Percentiles rank a stretch among this genome's conserved stretches.
Conservation (phyloP, 2,329 filamentous ascomycete genomes). For the Aspergillus caelatus region DNA sequence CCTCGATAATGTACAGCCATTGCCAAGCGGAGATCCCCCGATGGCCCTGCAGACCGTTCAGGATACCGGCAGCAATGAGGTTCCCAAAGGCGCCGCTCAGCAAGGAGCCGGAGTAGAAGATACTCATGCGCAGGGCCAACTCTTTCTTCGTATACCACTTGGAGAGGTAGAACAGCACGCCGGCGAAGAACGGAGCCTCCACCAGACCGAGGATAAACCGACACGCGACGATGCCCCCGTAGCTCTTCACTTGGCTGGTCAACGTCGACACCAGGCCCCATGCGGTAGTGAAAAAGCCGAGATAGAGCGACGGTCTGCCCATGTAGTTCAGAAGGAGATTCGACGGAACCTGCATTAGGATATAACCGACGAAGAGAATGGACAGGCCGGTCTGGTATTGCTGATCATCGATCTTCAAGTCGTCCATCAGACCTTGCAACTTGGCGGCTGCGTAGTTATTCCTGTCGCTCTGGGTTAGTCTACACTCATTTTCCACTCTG, state of each 20-base stretch:
- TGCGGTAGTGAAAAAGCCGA: conserved; percentile 48
- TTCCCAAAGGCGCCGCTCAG: conserved; percentile 57
- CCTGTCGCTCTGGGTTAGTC: conserved; percentile 11
- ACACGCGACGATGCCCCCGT: conserved; percentile 47
- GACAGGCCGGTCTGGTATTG: conserved; percentile 48
- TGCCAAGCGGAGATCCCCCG: conserved; percentile 43
- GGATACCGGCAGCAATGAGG: conserved; percentile 57
- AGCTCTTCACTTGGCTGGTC: conserved; percentile 48
- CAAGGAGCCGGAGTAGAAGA: conserved; percentile 56
- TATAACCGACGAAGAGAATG: conserved; percentile 50
- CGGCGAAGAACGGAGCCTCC: conserved; percentile 52
- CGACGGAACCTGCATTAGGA: conserved; percentile 51
- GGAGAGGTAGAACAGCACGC: conserved; percentile 52
- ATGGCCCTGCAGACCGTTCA: conserved; percentile 41
- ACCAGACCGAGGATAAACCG: conserved; percentile 50
- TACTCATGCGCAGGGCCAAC: conserved; percentile 53
- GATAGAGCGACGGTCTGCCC: conserved; percentile 46
- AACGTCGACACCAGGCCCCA: conserved; percentile 51
- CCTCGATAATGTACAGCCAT: conserved; percentile 47
- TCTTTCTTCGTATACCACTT: conserved; percentile 59
- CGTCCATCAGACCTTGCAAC: conserved; percentile 45
- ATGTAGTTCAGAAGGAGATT: conserved; percentile 48
- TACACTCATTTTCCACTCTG: neutral
- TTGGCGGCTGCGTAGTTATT: conserved; percentile 54
- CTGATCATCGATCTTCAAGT: conserved; percentile 37